Percentiles rank a stretch among this genome's conserved stretches.
These are phyloP conservation scores for Crepidotus variabilis DNA, from an alignment of 768 basidiomycete genomes.

Conservation along the genomic window DNA sequence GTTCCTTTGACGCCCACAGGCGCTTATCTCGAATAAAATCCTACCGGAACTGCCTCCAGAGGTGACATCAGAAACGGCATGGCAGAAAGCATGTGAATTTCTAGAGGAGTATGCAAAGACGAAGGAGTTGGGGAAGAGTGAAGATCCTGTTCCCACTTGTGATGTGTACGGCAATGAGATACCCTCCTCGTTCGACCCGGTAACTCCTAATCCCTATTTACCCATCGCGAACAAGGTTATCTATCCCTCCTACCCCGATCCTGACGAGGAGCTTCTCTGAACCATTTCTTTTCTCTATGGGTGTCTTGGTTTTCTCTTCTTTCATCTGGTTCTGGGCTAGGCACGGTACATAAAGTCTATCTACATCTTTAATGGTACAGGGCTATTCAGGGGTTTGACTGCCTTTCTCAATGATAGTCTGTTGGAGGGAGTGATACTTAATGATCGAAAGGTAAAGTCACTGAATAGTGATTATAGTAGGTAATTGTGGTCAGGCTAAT, in stretches of 20 bases:
- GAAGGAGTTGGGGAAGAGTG: not conserved
- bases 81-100: not conserved
- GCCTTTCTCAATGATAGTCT: no score
- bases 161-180: not conserved
- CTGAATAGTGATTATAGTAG: no score
- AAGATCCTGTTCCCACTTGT: not conserved
- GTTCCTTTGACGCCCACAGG: not conserved
- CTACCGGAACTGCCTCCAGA: not conserved
- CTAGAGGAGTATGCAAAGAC: not conserved
- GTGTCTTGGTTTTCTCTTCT: not conserved
- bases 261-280: not conserved
- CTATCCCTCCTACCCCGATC: not conserved
- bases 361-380: no score
- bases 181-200: not conserved
- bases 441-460: no score
- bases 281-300: not conserved
- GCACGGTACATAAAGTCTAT: not conserved
- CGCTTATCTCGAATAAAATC: not conserved
- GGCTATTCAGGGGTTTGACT: no score
- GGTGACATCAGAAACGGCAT: not conserved
- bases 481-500: no score
- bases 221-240: not conserved
- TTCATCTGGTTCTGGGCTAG: not conserved
- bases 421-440: no score
- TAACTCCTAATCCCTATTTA: not conserved